phyloP scores from a whole-genome alignment of 1,139 yeast genomes.

The Geotrichum macrosporum region DNA sequence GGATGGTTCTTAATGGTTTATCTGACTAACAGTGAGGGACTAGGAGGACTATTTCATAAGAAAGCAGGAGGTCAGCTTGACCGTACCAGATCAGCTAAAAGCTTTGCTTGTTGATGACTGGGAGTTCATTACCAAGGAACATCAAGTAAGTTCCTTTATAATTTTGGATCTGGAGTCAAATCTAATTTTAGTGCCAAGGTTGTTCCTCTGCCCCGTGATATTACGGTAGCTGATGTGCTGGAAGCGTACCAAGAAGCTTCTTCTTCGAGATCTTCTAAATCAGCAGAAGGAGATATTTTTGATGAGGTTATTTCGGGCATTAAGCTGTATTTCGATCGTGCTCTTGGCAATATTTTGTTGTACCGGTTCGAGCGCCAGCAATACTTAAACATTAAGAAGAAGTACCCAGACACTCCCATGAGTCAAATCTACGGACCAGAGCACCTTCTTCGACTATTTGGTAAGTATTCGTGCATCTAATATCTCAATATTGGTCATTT shows the following conservation, averaged over 20 bases:
- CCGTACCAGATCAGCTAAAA: constrained; percentile 63
- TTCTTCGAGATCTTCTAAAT: constrained; percentile 27
- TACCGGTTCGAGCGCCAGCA: constrained; percentile 86
- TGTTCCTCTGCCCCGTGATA: constrained; percentile 55
- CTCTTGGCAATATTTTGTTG: constrained; percentile 65
- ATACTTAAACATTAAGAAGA: constrained; percentile 52
- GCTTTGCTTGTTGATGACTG: constrained; percentile 81
- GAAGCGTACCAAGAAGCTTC: constrained; percentile 41
- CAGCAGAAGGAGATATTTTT: constrained; percentile 52
- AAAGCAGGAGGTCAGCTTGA: constrained; percentile 50
- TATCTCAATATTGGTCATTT: background rate
- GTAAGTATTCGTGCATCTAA: background rate
- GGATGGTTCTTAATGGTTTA: no score
- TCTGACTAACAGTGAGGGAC: no score
- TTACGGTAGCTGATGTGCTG: constrained; percentile 52
- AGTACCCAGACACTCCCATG: constrained; percentile 39
- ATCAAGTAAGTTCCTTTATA: constrained; percentile 39
- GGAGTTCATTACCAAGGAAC: constrained; percentile 82
- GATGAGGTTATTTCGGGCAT: constrained; percentile 69
- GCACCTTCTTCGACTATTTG: constrained; percentile 65
- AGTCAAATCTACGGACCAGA: constrained; percentile 66
- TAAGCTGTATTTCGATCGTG: constrained; percentile 68
- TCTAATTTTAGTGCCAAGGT: constrained; percentile 30
- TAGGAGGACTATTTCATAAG: constrained; percentile 40
- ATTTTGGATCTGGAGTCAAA: background rate